These are phyloP conservation scores for Ceratocystis cacaofunesta DNA, from an alignment of 2,329 filamentous ascomycete species.

Conservation along the genomic window DNA sequence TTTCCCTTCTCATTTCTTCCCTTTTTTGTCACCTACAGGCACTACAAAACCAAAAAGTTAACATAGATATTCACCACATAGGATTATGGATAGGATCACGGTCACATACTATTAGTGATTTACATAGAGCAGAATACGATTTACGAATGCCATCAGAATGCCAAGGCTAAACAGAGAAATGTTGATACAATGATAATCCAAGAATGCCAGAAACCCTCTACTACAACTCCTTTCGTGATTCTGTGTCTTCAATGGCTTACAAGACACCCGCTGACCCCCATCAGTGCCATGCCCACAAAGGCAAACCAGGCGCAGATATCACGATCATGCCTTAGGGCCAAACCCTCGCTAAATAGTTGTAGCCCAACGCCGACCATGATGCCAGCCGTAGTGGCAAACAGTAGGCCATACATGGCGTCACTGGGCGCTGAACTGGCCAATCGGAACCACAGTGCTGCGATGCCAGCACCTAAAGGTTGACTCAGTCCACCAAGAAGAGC, in stretches of 20 bases:
- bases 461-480: constrained; percentile 71
- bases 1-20: not conserved
- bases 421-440: constrained; percentile 31
- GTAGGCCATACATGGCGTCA: constrained; percentile 44
- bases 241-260: constrained; percentile 40
- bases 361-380: constrained; percentile 92
- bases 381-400: constrained; percentile 81
- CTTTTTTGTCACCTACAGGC: not conserved
- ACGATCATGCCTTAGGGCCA: constrained; percentile 67
- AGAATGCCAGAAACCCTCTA: not conserved
- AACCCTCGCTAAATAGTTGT: constrained; percentile 73
- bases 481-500: constrained; percentile 70
- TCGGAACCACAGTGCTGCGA: constrained; percentile 78
- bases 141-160: not conserved
- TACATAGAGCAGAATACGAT: not conserved
- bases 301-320: constrained; percentile 66
- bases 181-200: not conserved
- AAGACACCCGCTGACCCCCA: constrained; percentile 73
- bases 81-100: not conserved
- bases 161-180: not conserved
- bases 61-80: not conserved
- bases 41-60: not conserved
- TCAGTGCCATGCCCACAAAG: constrained; percentile 72
- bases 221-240: not conserved
- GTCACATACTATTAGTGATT: not conserved